Conservation (phyloP, 2,329 filamentous ascomycete species). For the Talaromyces sp. region DNA sequence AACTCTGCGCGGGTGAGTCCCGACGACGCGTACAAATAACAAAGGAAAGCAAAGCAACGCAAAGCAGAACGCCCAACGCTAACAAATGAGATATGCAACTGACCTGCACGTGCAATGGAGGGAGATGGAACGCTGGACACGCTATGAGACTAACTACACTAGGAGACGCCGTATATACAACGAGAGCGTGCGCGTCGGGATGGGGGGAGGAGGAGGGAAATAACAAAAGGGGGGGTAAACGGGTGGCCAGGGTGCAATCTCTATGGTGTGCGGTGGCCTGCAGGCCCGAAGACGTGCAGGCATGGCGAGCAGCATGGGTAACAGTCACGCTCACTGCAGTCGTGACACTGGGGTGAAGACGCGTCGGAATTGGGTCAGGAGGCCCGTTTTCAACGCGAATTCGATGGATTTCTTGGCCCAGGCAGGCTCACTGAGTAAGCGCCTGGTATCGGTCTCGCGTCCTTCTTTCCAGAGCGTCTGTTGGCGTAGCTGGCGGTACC, state of each 20-base stretch:
- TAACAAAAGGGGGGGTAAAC: not conserved
- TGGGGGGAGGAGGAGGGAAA: not conserved
- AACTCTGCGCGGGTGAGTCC: too few species aligned
- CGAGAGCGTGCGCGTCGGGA: not conserved
- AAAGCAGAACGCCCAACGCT: not conserved
- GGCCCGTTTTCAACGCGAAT: not conserved
- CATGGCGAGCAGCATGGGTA: not conserved
- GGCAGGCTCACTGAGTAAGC: not conserved
- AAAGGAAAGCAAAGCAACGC: not conserved
- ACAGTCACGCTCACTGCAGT: not conserved
- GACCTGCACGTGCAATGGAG: too few species aligned
- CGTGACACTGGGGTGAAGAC: not conserved
- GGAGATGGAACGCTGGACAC: not conserved
- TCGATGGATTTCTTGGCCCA: not conserved
- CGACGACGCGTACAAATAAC: not conserved
- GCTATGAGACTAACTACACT: not conserved
- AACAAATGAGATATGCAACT: not conserved
- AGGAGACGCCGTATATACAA: not conserved
- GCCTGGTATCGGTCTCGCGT: not conserved
- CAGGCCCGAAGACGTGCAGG: not conserved
- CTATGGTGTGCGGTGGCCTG: not conserved
- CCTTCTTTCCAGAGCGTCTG: not conserved
- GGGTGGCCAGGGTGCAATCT: too few species aligned
- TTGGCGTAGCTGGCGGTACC: not conserved
- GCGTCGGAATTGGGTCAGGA: not conserved